Conservation (phyloP, 768 basidiomycete species). For the Lactarius hatsudake region DNA sequence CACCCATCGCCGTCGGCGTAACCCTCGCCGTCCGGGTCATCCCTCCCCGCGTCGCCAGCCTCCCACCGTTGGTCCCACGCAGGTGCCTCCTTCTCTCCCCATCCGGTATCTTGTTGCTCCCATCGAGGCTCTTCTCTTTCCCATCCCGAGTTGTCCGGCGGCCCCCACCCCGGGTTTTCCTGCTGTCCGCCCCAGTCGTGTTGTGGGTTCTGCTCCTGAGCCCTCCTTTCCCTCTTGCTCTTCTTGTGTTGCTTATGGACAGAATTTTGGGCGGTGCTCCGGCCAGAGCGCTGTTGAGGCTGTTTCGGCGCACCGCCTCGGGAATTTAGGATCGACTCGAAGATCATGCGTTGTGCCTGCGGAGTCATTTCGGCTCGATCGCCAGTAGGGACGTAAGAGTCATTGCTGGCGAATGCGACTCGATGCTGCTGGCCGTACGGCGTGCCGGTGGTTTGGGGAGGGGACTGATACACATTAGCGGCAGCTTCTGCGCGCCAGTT, state of each 20-base stretch:
- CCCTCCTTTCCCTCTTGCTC: slow-evolving; percentile 21
- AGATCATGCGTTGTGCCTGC: slow-evolving; percentile 18
- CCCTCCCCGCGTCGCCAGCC: neutral
- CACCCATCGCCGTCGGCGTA: slow-evolving; percentile 20
- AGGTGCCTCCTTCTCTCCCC: slow-evolving; percentile 3
- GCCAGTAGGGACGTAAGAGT: slow-evolving; percentile 12
- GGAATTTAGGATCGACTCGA: slow-evolving; percentile 17
- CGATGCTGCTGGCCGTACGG: slow-evolving; percentile 10
- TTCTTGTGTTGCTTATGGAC: slow-evolving; percentile 17
- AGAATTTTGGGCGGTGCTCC: slow-evolving; percentile 4
- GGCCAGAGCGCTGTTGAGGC: slow-evolving; percentile 10
- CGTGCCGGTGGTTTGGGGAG: neutral
- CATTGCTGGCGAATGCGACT: slow-evolving; percentile 17
- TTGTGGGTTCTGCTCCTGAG: slow-evolving; percentile 9
- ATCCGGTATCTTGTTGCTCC: slow-evolving; percentile 5
- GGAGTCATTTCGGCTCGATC: slow-evolving; percentile 12
- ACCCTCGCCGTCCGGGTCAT: slow-evolving; percentile 19
- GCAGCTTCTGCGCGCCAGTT: slow-evolving; percentile 24
- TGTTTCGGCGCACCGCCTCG: slow-evolving; percentile 11
- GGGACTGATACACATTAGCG: slow-evolving; percentile 7
- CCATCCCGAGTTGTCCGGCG: neutral
- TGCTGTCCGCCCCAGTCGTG: slow-evolving; percentile 12
- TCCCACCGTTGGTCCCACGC: slow-evolving; percentile 11
- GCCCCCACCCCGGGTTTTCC: neutral
- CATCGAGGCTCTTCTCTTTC: neutral